Percentiles rank a stretch among this genome's conserved stretches.
Conservation (phyloP, 495 filamentous ascomycete species). For the Cudoniella acicularis region DNA sequence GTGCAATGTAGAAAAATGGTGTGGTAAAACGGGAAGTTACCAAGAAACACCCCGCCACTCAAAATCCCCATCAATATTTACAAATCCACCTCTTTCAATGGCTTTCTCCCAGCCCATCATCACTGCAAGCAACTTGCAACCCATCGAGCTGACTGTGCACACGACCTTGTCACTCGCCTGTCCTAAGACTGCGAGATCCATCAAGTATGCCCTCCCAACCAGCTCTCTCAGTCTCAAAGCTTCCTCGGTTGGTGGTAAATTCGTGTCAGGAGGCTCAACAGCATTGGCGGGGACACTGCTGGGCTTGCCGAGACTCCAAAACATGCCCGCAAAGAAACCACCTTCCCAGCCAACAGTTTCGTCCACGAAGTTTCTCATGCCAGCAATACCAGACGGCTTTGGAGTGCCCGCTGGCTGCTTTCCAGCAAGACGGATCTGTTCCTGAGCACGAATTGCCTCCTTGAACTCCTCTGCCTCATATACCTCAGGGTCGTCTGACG, state of each 20-base stretch:
- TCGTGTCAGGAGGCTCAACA: conserved; percentile 11
- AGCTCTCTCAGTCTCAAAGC: conserved; percentile 56
- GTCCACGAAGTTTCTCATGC: conserved; percentile 52
- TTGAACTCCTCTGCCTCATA: conserved; percentile 55
- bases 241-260: conserved; percentile 41
- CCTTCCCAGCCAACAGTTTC: conserved; percentile 71
- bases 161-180: conserved; percentile 57
- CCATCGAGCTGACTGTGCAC: conserved; percentile 61
- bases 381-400: conserved; percentile 30
- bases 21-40: conserved; percentile 5
- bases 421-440: conserved; percentile 61
- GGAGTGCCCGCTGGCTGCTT: conserved; percentile 25
- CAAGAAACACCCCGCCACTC: conserved; percentile 27
- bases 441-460: conserved; percentile 51
- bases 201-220: conserved; percentile 66
- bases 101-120: conserved; percentile 76
- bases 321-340: conserved; percentile 67
- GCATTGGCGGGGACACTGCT: conserved; percentile 13
- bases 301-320: conserved; percentile 57
- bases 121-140: conserved; percentile 66
- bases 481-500: conserved; percentile 69
- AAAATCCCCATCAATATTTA: conserved; percentile 66
- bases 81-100: conserved; percentile 53
- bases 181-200: conserved; percentile 67
- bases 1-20: background rate